Conservation (phyloP, 73 alveolate species). For the Urostyla sp. region DNA sequence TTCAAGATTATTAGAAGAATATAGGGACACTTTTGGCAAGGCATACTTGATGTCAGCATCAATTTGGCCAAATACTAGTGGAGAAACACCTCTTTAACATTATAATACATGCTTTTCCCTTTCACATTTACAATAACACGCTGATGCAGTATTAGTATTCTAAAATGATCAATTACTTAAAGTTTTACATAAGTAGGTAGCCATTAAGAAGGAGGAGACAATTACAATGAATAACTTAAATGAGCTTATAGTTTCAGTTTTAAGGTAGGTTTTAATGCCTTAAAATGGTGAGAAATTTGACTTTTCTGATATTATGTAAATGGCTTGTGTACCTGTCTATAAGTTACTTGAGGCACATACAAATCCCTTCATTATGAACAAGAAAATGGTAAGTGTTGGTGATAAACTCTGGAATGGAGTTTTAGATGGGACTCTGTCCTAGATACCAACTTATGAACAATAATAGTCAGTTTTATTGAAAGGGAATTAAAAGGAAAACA, state of each 20-base stretch:
- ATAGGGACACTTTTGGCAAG: conserved; percentile 92
- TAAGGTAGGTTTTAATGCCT: conserved; percentile 62
- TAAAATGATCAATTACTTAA: conserved; percentile 78
- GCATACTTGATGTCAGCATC: conserved; percentile 86
- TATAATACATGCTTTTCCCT: conserved; percentile 83
- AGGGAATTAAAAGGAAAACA: not conserved
- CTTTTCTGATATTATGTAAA: conserved; percentile 37
- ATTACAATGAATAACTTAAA: conserved; percentile 80
- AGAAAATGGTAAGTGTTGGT: conserved; percentile 47
- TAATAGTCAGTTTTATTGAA: not conserved
- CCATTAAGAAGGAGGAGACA: conserved; percentile 66
- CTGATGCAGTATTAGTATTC: conserved; percentile 81
- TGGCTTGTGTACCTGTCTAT: conserved; percentile 61
- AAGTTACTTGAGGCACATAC: conserved; percentile 69
- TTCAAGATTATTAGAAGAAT: conserved; percentile 90
- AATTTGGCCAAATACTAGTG: conserved; percentile 88
- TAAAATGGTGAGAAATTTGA: conserved; percentile 60
- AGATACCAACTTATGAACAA: conserved; percentile 32
- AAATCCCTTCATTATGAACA: conserved; percentile 70
- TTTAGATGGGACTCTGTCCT: conserved; percentile 54
- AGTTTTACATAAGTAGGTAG: conserved; percentile 57
- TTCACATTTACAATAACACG: conserved; percentile 76
- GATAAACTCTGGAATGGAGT: conserved; percentile 65
- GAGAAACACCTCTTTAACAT: conserved; percentile 91
- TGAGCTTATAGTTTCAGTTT: conserved; percentile 80